Percentiles rank a stretch among this genome's conserved stretches.
Evolutionary conservation across 2,329 filamentous ascomycete species (phyloP).

Genomic region (Podosphaera aphanis): DNA sequence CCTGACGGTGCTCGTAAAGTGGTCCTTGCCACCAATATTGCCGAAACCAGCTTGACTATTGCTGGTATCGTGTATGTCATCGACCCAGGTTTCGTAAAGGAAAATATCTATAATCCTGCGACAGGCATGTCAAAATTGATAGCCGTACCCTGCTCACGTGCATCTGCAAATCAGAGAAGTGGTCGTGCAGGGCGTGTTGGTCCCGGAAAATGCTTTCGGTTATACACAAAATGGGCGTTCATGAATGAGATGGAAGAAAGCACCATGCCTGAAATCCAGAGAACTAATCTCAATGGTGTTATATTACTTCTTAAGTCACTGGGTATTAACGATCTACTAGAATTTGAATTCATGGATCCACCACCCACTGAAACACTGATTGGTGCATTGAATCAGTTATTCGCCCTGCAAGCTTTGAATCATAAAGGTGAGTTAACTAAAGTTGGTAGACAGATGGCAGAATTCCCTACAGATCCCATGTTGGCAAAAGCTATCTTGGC

Average conservation of each 20-base stretch:
- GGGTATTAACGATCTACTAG: constrained; percentile 74
- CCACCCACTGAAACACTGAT: constrained; percentile 79
- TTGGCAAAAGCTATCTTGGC: constrained; percentile 73
- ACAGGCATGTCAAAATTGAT: constrained; percentile 85
- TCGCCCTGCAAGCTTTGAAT: constrained; percentile 73
- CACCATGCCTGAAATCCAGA: constrained; percentile 79
- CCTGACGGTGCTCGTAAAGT: constrained; percentile 71
- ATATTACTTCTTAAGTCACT: constrained; percentile 73
- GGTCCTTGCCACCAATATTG: constrained; percentile 87
- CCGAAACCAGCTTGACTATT: constrained; percentile 85
- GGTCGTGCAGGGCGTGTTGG: constrained; percentile 82
- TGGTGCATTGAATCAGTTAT: constrained; percentile 69
- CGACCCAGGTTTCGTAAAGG: constrained; percentile 84
- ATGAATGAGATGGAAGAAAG: constrained; percentile 88
- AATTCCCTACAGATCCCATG: constrained; percentile 85
- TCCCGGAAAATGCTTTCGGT: constrained; percentile 74
- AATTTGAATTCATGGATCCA: constrained; percentile 92
- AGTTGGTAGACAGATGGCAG: constrained; percentile 78
- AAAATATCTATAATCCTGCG: constrained; percentile 76
- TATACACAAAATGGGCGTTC: constrained; percentile 85
- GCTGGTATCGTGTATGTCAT: constrained; percentile 94
- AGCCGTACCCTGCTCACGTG: constrained; percentile 73
- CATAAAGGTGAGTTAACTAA: constrained; percentile 76
- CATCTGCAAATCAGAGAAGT: constrained; percentile 77
- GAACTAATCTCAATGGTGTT: constrained; percentile 65